phyloP scores from a whole-genome alignment of 352 stramenopile species.

The Lagenidium giganteum region DNA sequence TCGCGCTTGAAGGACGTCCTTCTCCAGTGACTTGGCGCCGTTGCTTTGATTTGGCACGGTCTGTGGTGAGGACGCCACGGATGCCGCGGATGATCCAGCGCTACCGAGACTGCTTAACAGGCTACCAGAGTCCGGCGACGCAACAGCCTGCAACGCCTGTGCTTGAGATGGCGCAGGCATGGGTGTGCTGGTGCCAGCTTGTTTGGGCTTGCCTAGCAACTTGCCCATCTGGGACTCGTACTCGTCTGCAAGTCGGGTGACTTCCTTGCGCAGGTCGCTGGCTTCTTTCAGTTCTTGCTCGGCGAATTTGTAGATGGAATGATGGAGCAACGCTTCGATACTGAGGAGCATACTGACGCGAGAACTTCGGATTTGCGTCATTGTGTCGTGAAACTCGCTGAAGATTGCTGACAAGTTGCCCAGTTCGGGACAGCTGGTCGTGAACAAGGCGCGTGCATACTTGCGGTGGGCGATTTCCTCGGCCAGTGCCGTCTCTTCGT shows the following conservation, averaged over 20 bases:
- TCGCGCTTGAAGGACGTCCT: constrained; percentile 41
- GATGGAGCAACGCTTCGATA: constrained; percentile 50
- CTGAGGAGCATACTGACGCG: constrained; percentile 63
- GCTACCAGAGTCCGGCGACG: neutral
- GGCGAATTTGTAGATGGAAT: constrained; percentile 41
- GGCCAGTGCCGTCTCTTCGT: constrained; percentile 47
- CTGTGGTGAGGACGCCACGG: too few species aligned
- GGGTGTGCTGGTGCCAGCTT: constrained; percentile 14
- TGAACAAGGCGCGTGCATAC: constrained; percentile 72
- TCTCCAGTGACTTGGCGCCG: constrained; percentile 33
- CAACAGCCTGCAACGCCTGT: constrained; percentile 13
- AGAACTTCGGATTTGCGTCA: constrained; percentile 63
- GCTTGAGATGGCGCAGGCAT: constrained; percentile 8
- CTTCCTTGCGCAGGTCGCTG: constrained; percentile 52
- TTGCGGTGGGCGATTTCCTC: constrained; percentile 62
- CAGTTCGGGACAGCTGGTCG: constrained; percentile 49
- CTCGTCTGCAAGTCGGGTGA: constrained; percentile 51
- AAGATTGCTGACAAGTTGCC: constrained; percentile 59
- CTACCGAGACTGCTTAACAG: neutral
- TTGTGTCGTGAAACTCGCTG: constrained; percentile 66
- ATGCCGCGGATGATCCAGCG: too few species aligned
- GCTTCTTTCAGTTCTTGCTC: constrained; percentile 65
- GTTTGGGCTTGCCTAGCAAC: constrained; percentile 50
- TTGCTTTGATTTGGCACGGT: too few species aligned
- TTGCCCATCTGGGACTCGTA: constrained; percentile 66